Conservation (phyloP, 2,329 filamentous ascomycete species). For the Dothidotthia symphoricarpi region DNA sequence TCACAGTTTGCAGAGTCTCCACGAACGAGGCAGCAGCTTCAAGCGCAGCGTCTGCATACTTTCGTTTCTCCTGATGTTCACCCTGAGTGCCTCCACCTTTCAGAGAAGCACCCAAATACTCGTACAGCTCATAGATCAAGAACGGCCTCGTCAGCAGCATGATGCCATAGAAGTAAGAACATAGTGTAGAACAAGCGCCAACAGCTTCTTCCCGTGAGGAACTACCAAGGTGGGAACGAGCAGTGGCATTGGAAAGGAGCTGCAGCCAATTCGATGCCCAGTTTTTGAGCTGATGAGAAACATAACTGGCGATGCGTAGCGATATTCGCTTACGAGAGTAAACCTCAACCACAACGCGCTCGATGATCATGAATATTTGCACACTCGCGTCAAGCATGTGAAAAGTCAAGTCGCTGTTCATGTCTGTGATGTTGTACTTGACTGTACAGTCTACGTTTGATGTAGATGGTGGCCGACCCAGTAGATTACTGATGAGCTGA, state of each 20-base stretch:
- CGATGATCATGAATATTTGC: slow-evolving; percentile 52
- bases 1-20: slow-evolving; percentile 24
- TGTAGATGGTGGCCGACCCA: slow-evolving; percentile 54
- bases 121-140: slow-evolving; percentile 51
- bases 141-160: slow-evolving; percentile 56
- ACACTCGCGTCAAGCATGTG: slow-evolving; percentile 36
- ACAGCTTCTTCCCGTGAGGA: slow-evolving; percentile 27
- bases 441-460: slow-evolving; percentile 52
- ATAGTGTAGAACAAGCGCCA: slow-evolving; percentile 52
- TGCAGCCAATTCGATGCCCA: slow-evolving; percentile 43
- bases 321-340: slow-evolving; percentile 47
- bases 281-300: slow-evolving; percentile 42
- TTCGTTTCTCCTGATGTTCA: slow-evolving; percentile 27
- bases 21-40: slow-evolving; percentile 30
- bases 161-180: slow-evolving; percentile 55
- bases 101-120: slow-evolving; percentile 33
- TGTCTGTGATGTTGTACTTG: slow-evolving; percentile 37
- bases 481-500: slow-evolving; percentile 51
- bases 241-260: slow-evolving; percentile 27
- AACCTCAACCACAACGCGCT: slow-evolving; percentile 49
- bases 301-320: slow-evolving; percentile 42
- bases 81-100: slow-evolving; percentile 27
- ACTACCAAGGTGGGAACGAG: slow-evolving; percentile 21
- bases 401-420: slow-evolving; percentile 13
- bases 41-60: slow-evolving; percentile 33